Base-by-base conservation (phyloP, 225 moss, liverwort and hornwort species). In the Pleurozium schreberi region DNA sequence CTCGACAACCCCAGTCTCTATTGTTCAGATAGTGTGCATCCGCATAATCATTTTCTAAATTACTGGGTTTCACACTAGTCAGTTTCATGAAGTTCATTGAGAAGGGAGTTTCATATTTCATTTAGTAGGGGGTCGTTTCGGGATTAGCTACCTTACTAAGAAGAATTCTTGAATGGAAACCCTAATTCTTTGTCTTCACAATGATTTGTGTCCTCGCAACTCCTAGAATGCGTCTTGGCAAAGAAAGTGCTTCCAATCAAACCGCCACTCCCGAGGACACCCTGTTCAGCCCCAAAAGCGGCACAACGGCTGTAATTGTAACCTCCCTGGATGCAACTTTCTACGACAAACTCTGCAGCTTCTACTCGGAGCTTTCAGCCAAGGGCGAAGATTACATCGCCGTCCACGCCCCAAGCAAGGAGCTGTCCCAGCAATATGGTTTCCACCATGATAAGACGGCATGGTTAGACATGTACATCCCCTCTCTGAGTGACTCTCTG, bases 381-480 rank as follows among this genome's bases (percentile, higher is more conserved):
- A 83, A 93, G 62, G 93, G 93, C 62, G 92, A 91, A 13, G 91
- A 92, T 49, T 85, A 88, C 83, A 75, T 98, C 33, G 90, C 92
- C 31, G 93, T 97, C 23, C 93, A 94, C 91, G 94, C 93, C 65
- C 93, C 95, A 3, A 96, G 96, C 89, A 94, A 92, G 38, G 98
- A 98, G 86, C 84, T 88, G 45, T 90, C 89, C 63, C 98, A 98
- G 87, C 87, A 92, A 73, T 94, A 93, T 15, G 95, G 94, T 38
- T 89, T 92, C 53, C 90, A 88, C 70, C 98, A 98, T 81, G 95
- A 98, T 81, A 89, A 90, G 83, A 95, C 92, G 77, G 98, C 98
- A 4, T 98, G 94, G 96, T 89, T 89, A 1, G 98, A 98, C 61
- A 98, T 98, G 6, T 94, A 94, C 59, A 91, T 97, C 17, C 94